phyloP scores from a whole-genome alignment of 2,329 filamentous ascomycete species.

The Pseudocercospora fijiensis region DNA sequence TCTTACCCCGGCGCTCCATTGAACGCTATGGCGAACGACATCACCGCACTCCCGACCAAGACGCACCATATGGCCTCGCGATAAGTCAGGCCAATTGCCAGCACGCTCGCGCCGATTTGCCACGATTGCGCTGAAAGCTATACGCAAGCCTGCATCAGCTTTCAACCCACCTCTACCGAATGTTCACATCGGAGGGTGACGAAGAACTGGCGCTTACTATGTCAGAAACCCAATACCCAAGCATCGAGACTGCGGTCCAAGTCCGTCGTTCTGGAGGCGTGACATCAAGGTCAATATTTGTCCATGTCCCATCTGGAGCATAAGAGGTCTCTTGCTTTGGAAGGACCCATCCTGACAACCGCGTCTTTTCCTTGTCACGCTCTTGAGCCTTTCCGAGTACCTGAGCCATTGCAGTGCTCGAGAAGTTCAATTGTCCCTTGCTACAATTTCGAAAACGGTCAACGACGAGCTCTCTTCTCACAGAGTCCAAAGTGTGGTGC shows the following conservation, averaged over 20 bases:
- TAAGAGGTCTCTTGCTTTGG: slow-evolving; percentile 43
- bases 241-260: slow-evolving; percentile 46
- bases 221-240: slow-evolving; percentile 51
- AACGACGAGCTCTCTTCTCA: background rate
- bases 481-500: no score
- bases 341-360: slow-evolving; percentile 44
- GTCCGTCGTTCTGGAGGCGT: slow-evolving; percentile 49
- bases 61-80: slow-evolving; percentile 39
- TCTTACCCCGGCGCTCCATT: slow-evolving; percentile 53
- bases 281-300: slow-evolving; percentile 49
- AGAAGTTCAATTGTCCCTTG: background rate
- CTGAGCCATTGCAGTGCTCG: background rate
- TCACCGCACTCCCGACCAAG: slow-evolving; percentile 37
- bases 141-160: background rate
- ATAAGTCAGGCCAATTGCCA: slow-evolving; percentile 49
- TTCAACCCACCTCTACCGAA: background rate
- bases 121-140: slow-evolving; percentile 39
- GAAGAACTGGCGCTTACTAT: slow-evolving; percentile 41
- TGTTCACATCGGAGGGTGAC: background rate
- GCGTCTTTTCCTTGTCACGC: slow-evolving; percentile 38
- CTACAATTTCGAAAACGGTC: background rate
- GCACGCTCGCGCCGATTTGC: slow-evolving; percentile 48
- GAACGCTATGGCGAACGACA: slow-evolving; percentile 30
- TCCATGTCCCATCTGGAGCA: slow-evolving; percentile 40
- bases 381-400: slow-evolving; percentile 29